Conservation (phyloP, 148 eudicot genomes). For the Hydrangea macrophylla region DNA sequence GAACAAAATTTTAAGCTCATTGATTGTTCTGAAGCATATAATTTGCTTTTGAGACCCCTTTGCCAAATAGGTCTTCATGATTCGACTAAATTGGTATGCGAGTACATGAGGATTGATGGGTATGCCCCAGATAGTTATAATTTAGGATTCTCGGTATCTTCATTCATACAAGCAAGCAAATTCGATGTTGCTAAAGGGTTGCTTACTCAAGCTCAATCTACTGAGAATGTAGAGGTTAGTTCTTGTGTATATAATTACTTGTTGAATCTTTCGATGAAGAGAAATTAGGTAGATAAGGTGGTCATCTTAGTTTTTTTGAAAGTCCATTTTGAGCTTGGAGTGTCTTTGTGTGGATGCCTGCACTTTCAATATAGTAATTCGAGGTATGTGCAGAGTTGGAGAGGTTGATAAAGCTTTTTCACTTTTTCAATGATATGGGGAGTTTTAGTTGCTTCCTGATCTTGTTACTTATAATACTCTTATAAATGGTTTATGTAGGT, state of each 20-base stretch:
- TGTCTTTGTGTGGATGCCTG: conserved; percentile 52
- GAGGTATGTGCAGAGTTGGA: conserved; percentile 62
- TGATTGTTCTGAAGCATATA: conserved; percentile 44
- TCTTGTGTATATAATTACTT: conserved; percentile 57
- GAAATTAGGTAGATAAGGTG: conserved; percentile 60
- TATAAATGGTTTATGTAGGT: conserved; percentile 62
- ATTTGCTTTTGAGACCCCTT: conserved; percentile 53
- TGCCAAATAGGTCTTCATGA: conserved; percentile 54
- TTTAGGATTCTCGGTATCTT: conserved; percentile 38
- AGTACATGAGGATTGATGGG: conserved; percentile 66
- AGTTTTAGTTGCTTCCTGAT: conserved; percentile 64
- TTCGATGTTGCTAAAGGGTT: conserved; percentile 46
- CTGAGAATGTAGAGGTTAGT: conserved; percentile 25
- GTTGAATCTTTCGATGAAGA: conserved; percentile 50
- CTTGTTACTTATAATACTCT: conserved; percentile 58
- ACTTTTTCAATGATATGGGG: conserved; percentile 48
- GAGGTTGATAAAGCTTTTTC: conserved; percentile 52
- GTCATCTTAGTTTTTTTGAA: conserved; percentile 55
- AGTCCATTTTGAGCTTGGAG: conserved; percentile 35
- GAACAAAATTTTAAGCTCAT: conserved; percentile 42
- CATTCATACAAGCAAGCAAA: conserved; percentile 45
- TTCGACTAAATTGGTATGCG: conserved; percentile 50
- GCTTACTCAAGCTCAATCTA: conserved; percentile 33
- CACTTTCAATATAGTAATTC: conserved; percentile 65
- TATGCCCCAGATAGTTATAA: conserved; percentile 32